These are phyloP conservation scores for Bimuria novae-zelandiae DNA, from an alignment of 2,329 filamentous ascomycete genomes.

Conservation along the genomic window DNA sequence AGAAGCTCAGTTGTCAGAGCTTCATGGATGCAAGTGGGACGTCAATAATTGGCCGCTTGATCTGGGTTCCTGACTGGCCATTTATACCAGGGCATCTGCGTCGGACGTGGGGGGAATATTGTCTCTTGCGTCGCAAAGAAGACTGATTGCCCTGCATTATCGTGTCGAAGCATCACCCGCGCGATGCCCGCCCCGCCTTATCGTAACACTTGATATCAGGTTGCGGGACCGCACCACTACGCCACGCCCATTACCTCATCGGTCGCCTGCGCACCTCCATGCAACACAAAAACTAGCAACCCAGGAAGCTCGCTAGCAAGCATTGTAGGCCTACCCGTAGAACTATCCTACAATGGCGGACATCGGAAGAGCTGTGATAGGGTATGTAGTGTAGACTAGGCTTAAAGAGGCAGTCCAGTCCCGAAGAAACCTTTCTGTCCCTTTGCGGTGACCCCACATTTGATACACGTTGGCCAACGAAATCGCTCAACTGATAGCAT, in stretches of 20 bases:
- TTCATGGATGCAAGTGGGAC: slow-evolving; percentile 84
- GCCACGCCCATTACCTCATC: slow-evolving; percentile 4
- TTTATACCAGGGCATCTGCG: slow-evolving; percentile 71
- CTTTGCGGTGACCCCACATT: slow-evolving; percentile 9
- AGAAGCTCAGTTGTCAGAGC: slow-evolving; percentile 71
- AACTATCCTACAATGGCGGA: not conserved
- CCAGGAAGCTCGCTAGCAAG: slow-evolving; percentile 7
- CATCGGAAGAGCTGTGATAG: slow-evolving; percentile 1
- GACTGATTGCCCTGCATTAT: not conserved
- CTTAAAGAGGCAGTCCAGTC: slow-evolving; percentile 5
- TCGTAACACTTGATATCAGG: not conserved
- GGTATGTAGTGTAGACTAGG: slow-evolving; percentile 5
- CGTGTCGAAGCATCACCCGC: not conserved
- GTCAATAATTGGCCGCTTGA: slow-evolving; percentile 70
- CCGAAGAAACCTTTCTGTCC: not conserved
- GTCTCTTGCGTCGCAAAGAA: slow-evolving; percentile 67
- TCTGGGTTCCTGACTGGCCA: slow-evolving; percentile 78
- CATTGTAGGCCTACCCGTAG: no score
- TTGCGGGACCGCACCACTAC: not conserved
- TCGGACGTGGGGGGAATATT: slow-evolving; percentile 87
- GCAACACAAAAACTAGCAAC: not conserved
- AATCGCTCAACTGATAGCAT: not conserved
- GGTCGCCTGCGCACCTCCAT: not conserved
- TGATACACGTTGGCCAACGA: slow-evolving; percentile 1
- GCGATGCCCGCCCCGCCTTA: not conserved